Evolutionary conservation across 2,329 filamentous ascomycete species (phyloP).

Genomic region (Botrytis cinerea): DNA sequence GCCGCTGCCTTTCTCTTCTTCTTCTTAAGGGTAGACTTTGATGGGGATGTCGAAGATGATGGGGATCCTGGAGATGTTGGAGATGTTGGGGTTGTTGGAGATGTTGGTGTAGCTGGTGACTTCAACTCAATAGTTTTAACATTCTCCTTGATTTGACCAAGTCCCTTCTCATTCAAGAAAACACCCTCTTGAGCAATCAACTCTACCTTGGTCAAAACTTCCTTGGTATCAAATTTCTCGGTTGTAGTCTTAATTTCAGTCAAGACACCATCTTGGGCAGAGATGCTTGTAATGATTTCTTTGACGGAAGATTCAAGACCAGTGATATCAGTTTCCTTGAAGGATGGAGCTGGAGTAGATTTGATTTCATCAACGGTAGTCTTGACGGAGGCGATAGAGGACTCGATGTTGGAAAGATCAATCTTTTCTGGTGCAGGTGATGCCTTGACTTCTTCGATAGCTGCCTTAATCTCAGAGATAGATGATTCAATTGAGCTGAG

Average conservation of each 20-base stretch:
- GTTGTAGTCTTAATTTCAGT: conserved; percentile 36
- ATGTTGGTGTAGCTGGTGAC: conserved; percentile 46
- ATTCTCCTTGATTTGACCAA: conserved; percentile 17
- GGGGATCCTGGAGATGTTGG: conserved; percentile 43
- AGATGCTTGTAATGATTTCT: conserved; percentile 26
- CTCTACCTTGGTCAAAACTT: conserved; percentile 23
- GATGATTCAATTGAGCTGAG: conserved; percentile 28
- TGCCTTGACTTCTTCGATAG: conserved; percentile 27
- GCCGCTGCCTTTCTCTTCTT: conserved; percentile 1
- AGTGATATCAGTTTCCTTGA: conserved; percentile 29
- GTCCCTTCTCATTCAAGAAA: conserved; percentile 20
- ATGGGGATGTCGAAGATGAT: conserved; percentile 51
- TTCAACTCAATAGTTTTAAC: conserved; percentile 25
- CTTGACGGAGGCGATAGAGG: conserved; percentile 29
- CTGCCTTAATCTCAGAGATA: conserved; percentile 28
- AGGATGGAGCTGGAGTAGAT: conserved; percentile 24
- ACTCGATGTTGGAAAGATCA: conserved; percentile 28
- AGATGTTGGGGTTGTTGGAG: conserved; percentile 39
- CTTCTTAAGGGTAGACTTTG: conserved; percentile 45
- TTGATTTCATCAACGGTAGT: conserved; percentile 28
- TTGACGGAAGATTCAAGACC: conserved; percentile 27
- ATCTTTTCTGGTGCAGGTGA: conserved; percentile 27
- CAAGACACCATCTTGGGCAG: conserved; percentile 19
- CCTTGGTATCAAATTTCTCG: conserved; percentile 28
- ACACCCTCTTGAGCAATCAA: conserved; percentile 20